These are phyloP conservation scores for Hibiscus tridactylites DNA, from an alignment of 345 rosid species.

Conservation along the genomic window DNA sequence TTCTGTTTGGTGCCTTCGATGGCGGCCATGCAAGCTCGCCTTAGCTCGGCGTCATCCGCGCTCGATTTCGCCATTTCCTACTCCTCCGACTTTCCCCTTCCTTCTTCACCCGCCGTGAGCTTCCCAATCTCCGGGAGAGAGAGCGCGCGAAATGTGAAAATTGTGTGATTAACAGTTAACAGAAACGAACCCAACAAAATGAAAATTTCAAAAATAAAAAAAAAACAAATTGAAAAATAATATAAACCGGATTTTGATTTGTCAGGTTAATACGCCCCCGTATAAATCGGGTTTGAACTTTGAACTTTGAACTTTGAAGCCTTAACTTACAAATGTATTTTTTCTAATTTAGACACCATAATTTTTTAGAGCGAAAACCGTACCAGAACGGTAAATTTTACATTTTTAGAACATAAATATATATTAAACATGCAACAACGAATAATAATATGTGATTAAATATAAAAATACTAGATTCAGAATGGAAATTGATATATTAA, in stretches of 20 bases:
- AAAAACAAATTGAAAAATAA: not conserved
- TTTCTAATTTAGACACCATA: too few relatives aligned
- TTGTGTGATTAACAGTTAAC: constrained; percentile 12
- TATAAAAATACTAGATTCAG: too few relatives aligned
- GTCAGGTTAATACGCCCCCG: not conserved
- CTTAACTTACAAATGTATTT: too few relatives aligned
- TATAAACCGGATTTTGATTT: not conserved
- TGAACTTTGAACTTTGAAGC: not conserved
- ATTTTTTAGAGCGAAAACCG: too few relatives aligned
- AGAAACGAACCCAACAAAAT: constrained; percentile 3
- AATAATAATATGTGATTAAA: too few relatives aligned
- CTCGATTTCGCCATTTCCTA: constrained; percentile 86
- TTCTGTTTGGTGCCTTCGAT: constrained; percentile 90
- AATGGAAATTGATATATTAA: too few relatives aligned
- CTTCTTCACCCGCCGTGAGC: constrained; percentile 6
- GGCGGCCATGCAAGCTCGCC: constrained; percentile 88
- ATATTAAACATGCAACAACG: too few relatives aligned
- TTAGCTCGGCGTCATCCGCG: constrained; percentile 88
- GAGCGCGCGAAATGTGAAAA: not conserved
- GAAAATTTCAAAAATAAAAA: not conserved
- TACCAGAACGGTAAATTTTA: too few relatives aligned
- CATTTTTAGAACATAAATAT: too few relatives aligned
- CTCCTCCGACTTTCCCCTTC: not conserved
- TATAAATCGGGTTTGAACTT: not conserved
- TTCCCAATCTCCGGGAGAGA: not conserved